Conservation (phyloP, 208 protist genomes). For the Trypanosoma brucei region DNA sequence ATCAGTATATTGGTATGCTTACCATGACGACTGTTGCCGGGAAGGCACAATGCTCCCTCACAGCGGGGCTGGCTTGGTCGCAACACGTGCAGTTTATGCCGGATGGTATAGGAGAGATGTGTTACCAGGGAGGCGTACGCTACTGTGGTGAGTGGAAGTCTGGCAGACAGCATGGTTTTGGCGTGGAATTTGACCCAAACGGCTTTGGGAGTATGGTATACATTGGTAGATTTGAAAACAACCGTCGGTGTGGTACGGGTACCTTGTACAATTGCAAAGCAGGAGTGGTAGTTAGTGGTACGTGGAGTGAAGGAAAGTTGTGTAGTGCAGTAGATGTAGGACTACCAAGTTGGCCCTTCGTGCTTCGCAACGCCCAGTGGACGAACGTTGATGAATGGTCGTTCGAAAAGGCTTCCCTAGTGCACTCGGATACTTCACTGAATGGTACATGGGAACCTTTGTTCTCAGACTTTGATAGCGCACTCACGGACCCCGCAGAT, state of each 20-base stretch:
- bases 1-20: slow-evolving; percentile 27
- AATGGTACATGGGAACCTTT: slow-evolving; percentile 72
- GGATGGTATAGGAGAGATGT: slow-evolving; percentile 28
- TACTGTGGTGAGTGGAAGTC: slow-evolving; percentile 59
- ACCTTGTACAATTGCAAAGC: slow-evolving; percentile 39
- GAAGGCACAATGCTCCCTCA: background rate
- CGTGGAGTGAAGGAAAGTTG: slow-evolving; percentile 31
- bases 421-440: slow-evolving; percentile 28
- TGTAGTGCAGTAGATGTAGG: slow-evolving; percentile 26
- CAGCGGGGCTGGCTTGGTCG: slow-evolving; percentile 21
- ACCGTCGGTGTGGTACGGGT: slow-evolving; percentile 35
- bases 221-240: slow-evolving; percentile 33
- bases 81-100: slow-evolving; percentile 21
- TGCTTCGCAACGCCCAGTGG: slow-evolving; percentile 35
- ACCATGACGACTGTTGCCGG: slow-evolving; percentile 13
- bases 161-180: slow-evolving; percentile 58
- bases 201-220: slow-evolving; percentile 32
- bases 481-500: slow-evolving; percentile 11
- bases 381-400: slow-evolving; percentile 18
- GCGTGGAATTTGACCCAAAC: slow-evolving; percentile 33
- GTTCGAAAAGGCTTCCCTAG: slow-evolving; percentile 44
- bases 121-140: slow-evolving; percentile 19
- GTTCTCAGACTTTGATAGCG: slow-evolving; percentile 41
- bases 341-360: slow-evolving; percentile 24
- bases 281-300: slow-evolving; percentile 44